These are phyloP conservation scores for Trypanosoma boissoni DNA, from an alignment of 208 protist genomes.

Conservation along the genomic window DNA sequence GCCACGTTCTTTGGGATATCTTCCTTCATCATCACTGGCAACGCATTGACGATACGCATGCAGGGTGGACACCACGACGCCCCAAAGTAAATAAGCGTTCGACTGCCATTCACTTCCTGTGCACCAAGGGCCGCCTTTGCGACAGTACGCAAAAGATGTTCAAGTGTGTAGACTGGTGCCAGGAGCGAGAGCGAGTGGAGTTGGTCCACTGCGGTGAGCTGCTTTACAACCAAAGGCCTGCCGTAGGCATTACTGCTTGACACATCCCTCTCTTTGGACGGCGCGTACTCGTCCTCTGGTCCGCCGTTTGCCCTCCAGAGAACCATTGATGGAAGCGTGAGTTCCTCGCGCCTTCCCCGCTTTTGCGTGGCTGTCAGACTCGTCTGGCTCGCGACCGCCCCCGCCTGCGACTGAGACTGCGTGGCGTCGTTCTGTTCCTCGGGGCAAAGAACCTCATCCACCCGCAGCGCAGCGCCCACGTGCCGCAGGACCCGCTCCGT, in stretches of 20 bases:
- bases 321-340: conserved; percentile 12
- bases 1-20: conserved; percentile 36
- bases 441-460: conserved; percentile 47
- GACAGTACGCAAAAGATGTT: conserved; percentile 51
- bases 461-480: conserved; percentile 29
- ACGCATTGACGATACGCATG: conserved; percentile 60
- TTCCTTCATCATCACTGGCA: conserved; percentile 50
- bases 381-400: neutral
- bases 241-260: conserved; percentile 8
- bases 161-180: conserved; percentile 61
- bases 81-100: conserved; percentile 64
- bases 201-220: conserved; percentile 49
- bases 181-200: conserved; percentile 65
- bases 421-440: neutral
- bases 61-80: conserved; percentile 88
- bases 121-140: conserved; percentile 19
- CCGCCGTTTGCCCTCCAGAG: conserved; percentile 30
- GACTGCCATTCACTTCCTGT: neutral
- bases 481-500: conserved; percentile 35
- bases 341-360: conserved; percentile 7
- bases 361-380: neutral
- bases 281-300: conserved; percentile 35
- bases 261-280: neutral
- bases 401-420: too few relatives aligned
- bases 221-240: conserved; percentile 66